These are phyloP conservation scores for Bathelium albidoporum DNA, from an alignment of 495 filamentous ascomycete genomes.

Conservation along the genomic window DNA sequence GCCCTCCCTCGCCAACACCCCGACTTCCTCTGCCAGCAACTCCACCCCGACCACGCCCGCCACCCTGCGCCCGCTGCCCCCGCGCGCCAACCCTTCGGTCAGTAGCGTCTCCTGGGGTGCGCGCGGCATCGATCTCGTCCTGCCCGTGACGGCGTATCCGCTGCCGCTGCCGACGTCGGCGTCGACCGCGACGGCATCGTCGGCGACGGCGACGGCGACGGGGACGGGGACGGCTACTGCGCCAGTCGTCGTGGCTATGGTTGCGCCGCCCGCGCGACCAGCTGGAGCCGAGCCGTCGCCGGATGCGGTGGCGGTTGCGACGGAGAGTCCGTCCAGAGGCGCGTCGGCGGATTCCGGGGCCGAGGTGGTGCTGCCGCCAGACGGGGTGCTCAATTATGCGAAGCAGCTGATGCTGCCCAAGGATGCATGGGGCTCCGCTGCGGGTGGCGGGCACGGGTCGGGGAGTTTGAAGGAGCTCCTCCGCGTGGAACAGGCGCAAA, in stretches of 20 bases:
- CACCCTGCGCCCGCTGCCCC: constrained; percentile 20
- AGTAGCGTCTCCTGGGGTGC: constrained; percentile 21
- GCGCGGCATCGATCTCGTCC: constrained; percentile 27
- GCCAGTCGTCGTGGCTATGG: no score
- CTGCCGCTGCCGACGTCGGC: not conserved
- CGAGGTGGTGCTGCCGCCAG: no score
- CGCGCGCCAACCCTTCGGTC: constrained; percentile 25
- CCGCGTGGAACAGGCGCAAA: constrained; percentile 14
- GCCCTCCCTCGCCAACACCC: constrained; percentile 29
- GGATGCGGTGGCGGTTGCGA: no score
- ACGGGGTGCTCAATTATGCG: constrained; percentile 17
- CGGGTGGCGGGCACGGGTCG: not conserved
- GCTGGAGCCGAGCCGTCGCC: no score
- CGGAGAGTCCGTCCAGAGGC: no score
- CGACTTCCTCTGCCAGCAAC: constrained; percentile 27
- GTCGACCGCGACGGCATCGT: not conserved
- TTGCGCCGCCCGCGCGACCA: no score
- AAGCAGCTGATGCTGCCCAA: constrained; percentile 17
- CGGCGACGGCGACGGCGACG: not conserved
- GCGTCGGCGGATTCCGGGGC: no score
- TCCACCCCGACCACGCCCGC: constrained; percentile 20
- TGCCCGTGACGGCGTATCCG: constrained; percentile 9
- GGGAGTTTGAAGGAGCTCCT: constrained; percentile 26
- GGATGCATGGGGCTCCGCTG: constrained; percentile 8
- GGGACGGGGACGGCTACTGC: not conserved